Percentiles rank a stretch among this genome's conserved stretches.
phyloP scores from a whole-genome alignment of 1,284 basidiomycete species.

The Schizophyllum commune region DNA sequence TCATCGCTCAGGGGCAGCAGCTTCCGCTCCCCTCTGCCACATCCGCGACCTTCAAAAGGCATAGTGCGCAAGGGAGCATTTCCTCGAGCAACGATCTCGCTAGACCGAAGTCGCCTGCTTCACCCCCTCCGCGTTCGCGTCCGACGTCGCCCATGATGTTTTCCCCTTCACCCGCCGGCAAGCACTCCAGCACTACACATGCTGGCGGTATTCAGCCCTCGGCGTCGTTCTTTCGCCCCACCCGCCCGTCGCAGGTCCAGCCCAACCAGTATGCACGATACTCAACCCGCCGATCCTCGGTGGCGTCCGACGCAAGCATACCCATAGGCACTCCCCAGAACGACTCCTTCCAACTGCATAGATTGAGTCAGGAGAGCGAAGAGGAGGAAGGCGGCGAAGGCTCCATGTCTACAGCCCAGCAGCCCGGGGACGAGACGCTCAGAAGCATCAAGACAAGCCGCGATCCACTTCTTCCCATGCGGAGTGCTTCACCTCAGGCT shows the following conservation, averaged over 20 bases:
- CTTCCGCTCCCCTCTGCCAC: not conserved
- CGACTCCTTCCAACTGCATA: slow-evolving; percentile 2
- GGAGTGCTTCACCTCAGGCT: slow-evolving; percentile 8
- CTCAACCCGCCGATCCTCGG: slow-evolving; percentile 22
- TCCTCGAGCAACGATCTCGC: not conserved
- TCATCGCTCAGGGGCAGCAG: not conserved
- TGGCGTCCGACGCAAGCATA: slow-evolving; percentile 28
- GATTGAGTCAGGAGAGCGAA: not conserved
- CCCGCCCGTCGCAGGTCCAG: slow-evolving; percentile 31
- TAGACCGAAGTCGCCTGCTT: not conserved
- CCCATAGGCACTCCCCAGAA: slow-evolving; percentile 14
- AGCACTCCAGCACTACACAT: slow-evolving; percentile 40
- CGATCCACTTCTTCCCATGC: slow-evolving; percentile 56
- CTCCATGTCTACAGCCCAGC: not conserved
- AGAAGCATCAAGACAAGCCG: slow-evolving; percentile 51
- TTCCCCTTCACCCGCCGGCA: slow-evolving; percentile 13
- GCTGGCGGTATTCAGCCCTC: slow-evolving; percentile 68
- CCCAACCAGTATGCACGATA: not conserved
- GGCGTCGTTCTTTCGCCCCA: slow-evolving; percentile 66
- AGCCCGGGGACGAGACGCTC: slow-evolving; percentile 21
- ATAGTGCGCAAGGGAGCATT: not conserved
- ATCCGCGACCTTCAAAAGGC: not conserved
- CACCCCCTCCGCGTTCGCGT: slow-evolving; percentile 1
- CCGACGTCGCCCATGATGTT: slow-evolving; percentile 13
- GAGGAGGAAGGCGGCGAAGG: not conserved